These are phyloP conservation scores for Xerocomus minutiporus DNA, from an alignment of 1,284 basidiomycete species.

Conservation along the genomic window DNA sequence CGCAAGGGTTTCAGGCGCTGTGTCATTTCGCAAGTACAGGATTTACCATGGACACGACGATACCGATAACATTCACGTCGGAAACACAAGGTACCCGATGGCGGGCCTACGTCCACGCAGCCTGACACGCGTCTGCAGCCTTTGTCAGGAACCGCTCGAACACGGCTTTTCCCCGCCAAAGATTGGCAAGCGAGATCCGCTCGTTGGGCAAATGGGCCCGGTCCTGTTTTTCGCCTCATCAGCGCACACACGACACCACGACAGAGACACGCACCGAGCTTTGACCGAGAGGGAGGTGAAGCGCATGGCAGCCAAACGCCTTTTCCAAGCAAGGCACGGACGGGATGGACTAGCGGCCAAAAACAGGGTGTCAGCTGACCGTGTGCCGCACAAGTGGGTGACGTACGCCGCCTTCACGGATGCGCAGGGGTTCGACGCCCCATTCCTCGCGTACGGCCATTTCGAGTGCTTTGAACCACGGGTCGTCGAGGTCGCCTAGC, in stretches of 20 bases:
- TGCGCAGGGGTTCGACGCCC: slow-evolving; percentile 79
- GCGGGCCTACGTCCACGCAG: neutral
- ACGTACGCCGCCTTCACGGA: slow-evolving; percentile 89
- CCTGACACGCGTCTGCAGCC: slow-evolving; percentile 28
- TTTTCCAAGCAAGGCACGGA: slow-evolving; percentile 92
- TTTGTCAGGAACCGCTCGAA: slow-evolving; percentile 64
- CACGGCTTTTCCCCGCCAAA: slow-evolving; percentile 71
- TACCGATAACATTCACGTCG: neutral
- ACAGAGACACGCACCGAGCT: slow-evolving; percentile 50
- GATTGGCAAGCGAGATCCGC: slow-evolving; percentile 72
- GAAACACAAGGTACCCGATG: neutral
- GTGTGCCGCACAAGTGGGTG: no score
- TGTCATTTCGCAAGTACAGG: neutral
- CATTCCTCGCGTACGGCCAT: slow-evolving; percentile 80
- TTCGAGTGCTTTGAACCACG: slow-evolving; percentile 83
- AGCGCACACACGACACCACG: neutral
- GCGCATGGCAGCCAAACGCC: slow-evolving; percentile 75
- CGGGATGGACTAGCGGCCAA: slow-evolving; percentile 66
- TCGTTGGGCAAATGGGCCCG: slow-evolving; percentile 87
- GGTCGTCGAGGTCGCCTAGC: slow-evolving; percentile 80
- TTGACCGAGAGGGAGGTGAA: slow-evolving; percentile 88
- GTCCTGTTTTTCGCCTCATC: slow-evolving; percentile 44
- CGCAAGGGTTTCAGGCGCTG: neutral
- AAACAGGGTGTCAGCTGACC: neutral
- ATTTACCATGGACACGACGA: neutral